Conservation (phyloP, 805 yeast species). For the Hanseniaspora hatyaiensis region DNA sequence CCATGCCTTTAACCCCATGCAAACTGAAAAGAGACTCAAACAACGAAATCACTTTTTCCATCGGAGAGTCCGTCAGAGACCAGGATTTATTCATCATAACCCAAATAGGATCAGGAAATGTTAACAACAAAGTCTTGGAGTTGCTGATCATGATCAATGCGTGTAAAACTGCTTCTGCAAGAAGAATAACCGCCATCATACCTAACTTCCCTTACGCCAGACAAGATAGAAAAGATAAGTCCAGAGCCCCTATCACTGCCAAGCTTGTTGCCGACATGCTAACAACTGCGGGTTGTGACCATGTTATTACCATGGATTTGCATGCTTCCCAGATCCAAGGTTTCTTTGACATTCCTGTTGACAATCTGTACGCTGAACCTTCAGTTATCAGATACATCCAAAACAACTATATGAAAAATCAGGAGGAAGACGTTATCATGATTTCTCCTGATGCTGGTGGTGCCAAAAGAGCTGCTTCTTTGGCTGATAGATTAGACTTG, state of each 20-base stretch:
- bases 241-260: conserved; percentile 93
- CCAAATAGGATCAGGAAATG: conserved; percentile 70
- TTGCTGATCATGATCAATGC: conserved; percentile 83
- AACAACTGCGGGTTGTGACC: conserved; percentile 89
- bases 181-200: conserved; percentile 84
- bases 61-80: conserved; percentile 74
- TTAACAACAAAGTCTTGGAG: conserved; percentile 82
- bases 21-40: conserved; percentile 55
- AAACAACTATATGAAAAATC: conserved; percentile 35
- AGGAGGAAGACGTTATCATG: conserved; percentile 48
- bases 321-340: conserved; percentile 98
- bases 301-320: conserved; percentile 90
- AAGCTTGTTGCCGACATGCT: conserved; percentile 83
- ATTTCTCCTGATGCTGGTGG: conserved; percentile 99
- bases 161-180: conserved; percentile 88
- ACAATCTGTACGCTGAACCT: conserved; percentile 91
- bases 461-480: conserved; percentile 88
- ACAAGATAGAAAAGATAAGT: conserved; percentile 92
- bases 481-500: conserved; percentile 84
- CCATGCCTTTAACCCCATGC: conserved; percentile 49
- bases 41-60: conserved; percentile 63
- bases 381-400: conserved; percentile 70
- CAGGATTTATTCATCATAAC: conserved; percentile 71
- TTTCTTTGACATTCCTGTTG: conserved; percentile 88
- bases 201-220: conserved; percentile 96